These are phyloP conservation scores for Eucalyptus victrix DNA, from an alignment of 345 rosid species.

Conservation along the genomic window DNA sequence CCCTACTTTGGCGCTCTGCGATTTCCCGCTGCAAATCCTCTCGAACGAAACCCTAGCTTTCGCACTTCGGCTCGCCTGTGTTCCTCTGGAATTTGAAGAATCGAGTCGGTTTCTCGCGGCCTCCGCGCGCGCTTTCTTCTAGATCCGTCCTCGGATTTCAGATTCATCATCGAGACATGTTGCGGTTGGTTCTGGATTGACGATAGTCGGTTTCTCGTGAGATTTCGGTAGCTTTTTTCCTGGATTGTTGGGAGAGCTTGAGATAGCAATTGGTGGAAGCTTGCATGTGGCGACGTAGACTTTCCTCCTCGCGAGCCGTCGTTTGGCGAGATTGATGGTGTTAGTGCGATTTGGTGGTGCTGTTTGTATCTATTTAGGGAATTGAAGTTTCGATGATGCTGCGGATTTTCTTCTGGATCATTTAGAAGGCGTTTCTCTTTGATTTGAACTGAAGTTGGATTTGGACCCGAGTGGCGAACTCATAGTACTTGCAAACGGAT, in stretches of 20 bases:
- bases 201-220: not conserved
- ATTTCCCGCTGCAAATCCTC: conserved; percentile 2
- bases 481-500: not conserved
- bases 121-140: not conserved
- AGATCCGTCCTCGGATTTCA: not conserved
- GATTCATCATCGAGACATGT: not conserved
- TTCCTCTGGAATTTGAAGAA: not conserved
- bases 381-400: not conserved
- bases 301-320: not conserved
- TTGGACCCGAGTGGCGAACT: not conserved
- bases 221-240: not conserved
- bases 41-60: not conserved
- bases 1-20: not conserved
- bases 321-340: not conserved
- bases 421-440: not conserved
- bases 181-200: not conserved
- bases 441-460: not conserved
- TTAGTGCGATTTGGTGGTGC: not conserved
- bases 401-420: not conserved
- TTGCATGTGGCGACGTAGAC: not conserved
- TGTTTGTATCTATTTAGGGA: not conserved
- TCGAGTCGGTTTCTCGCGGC: not conserved
- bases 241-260: not conserved
- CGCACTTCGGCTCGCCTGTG: not conserved
- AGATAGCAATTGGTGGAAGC: not conserved